Conservation (phyloP, 2,329 filamentous ascomycete genomes). For the Fusarium lateritium region DNA sequence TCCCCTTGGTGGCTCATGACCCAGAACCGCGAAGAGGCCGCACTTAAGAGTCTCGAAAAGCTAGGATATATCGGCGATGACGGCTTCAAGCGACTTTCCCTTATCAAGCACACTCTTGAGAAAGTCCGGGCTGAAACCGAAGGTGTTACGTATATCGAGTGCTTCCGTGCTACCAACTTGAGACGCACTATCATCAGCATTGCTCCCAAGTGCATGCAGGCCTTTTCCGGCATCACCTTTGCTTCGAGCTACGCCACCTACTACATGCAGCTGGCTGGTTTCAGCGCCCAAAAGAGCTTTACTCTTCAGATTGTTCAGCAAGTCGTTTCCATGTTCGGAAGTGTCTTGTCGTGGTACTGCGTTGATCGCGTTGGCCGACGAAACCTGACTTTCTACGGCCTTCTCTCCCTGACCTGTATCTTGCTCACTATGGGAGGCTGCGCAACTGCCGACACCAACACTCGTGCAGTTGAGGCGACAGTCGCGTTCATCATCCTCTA, state of each 20-base stretch:
- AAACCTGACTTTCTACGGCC: conserved; percentile 55
- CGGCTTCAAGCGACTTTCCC: conserved; percentile 50
- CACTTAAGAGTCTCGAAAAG: conserved; percentile 53
- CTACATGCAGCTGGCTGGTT: conserved; percentile 60
- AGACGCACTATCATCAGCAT: conserved; percentile 58
- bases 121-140: conserved; percentile 54
- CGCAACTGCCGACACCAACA: conserved; percentile 35
- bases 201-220: conserved; percentile 55
- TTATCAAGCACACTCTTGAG: conserved; percentile 52
- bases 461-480: conserved; percentile 50
- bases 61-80: conserved; percentile 51
- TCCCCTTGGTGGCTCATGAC: conserved; percentile 59
- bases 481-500: conserved; percentile 57
- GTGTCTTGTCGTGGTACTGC: conserved; percentile 57
- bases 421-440: conserved; percentile 55
- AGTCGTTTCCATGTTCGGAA: conserved; percentile 56
- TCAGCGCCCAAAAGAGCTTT: conserved; percentile 54
- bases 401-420: conserved; percentile 52
- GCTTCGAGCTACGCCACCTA: conserved; percentile 58
- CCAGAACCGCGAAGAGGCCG: conserved; percentile 53
- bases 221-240: conserved; percentile 55
- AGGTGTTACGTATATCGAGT: conserved; percentile 57
- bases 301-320: conserved; percentile 59
- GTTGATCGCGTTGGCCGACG: conserved; percentile 57
- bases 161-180: conserved; percentile 57